phyloP scores from a whole-genome alignment of 306 rosid genomes.

The Prunus mume region DNA sequence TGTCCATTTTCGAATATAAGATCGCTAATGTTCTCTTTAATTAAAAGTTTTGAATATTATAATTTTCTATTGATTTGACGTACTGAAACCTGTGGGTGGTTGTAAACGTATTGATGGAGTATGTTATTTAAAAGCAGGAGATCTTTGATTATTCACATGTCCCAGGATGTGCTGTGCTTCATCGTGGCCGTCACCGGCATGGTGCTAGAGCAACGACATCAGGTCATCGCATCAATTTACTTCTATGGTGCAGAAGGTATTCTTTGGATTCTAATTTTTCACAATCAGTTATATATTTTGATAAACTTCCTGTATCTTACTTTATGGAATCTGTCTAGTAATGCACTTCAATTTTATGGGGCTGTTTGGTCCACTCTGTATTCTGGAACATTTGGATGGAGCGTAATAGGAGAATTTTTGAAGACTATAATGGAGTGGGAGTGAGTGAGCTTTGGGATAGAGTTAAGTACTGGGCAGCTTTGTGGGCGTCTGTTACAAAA shows the following conservation, averaged over 20 bases:
- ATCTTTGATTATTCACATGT: slow-evolving; percentile 66
- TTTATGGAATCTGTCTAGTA: background rate
- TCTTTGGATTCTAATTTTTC: slow-evolving; percentile 14
- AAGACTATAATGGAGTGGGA: too few species aligned
- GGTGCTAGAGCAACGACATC: slow-evolving; percentile 83
- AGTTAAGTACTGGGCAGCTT: too few species aligned
- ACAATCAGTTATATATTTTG: slow-evolving; percentile 2
- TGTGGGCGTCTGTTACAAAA: too few species aligned
- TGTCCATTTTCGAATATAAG: too few species aligned
- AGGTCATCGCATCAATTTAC: slow-evolving; percentile 68
- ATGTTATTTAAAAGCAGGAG: slow-evolving; percentile 58
- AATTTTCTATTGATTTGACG: too few species aligned
- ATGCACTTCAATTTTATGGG: too few species aligned
- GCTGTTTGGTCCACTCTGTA: too few species aligned
- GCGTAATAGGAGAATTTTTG: too few species aligned
- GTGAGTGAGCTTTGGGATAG: too few species aligned
- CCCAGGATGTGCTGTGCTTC: slow-evolving; percentile 87
- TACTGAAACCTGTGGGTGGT: background rate
- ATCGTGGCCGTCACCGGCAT: slow-evolving; percentile 83
- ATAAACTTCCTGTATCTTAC: background rate
- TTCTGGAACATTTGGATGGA: too few species aligned
- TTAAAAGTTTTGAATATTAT: too few species aligned
- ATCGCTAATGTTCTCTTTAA: too few species aligned
- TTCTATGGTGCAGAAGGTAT: slow-evolving; percentile 95
- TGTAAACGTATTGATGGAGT: slow-evolving; percentile 32